These are phyloP conservation scores for Tarenaya hassleriana DNA, from an alignment of 345 rosid species.

Conservation along the genomic window DNA sequence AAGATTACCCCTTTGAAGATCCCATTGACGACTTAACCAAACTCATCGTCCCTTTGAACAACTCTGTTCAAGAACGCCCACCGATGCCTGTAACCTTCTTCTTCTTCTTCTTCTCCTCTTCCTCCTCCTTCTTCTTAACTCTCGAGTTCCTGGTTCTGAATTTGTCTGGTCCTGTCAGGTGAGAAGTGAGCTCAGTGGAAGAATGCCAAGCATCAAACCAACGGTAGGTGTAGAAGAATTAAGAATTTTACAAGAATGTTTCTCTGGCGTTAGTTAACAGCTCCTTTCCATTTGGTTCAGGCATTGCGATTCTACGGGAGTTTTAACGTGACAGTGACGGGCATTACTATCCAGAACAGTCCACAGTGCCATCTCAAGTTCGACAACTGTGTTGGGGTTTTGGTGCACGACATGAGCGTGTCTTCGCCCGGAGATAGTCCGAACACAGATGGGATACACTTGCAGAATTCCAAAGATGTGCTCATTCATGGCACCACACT, in stretches of 20 bases:
- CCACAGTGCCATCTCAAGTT: slow-evolving; percentile 98
- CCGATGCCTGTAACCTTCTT: slow-evolving; percentile 64
- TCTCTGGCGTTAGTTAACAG: slow-evolving; percentile 8
- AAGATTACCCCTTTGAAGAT: slow-evolving; percentile 45
- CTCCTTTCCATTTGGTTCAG: slow-evolving; percentile 36
- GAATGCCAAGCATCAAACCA: slow-evolving; percentile 84
- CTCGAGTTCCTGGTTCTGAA: slow-evolving; percentile 21
- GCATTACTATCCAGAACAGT: slow-evolving; percentile 87
- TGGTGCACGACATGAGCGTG: slow-evolving; percentile 60
- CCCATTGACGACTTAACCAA: slow-evolving; percentile 59
- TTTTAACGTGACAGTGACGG: slow-evolving; percentile 74
- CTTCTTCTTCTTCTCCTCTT: slow-evolving; percentile 3
- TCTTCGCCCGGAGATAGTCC: slow-evolving; percentile 93
- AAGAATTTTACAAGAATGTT: not conserved
- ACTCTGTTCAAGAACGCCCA: slow-evolving; percentile 39
- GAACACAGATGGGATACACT: slow-evolving; percentile 93
- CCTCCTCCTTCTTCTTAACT: slow-evolving; percentile 1
- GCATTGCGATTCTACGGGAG: slow-evolving; percentile 96
- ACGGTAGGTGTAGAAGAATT: slow-evolving; percentile 51
- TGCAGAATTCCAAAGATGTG: slow-evolving; percentile 82
- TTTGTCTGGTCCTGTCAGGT: slow-evolving; percentile 38
- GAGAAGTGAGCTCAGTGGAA: slow-evolving; percentile 51
- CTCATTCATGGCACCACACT: slow-evolving; percentile 57
- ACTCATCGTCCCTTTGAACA: slow-evolving; percentile 54
- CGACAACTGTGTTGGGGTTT: slow-evolving; percentile 75